Conservation (phyloP, 495 filamentous ascomycete genomes). For the Pseudomonodictys pantanalensis region DNA sequence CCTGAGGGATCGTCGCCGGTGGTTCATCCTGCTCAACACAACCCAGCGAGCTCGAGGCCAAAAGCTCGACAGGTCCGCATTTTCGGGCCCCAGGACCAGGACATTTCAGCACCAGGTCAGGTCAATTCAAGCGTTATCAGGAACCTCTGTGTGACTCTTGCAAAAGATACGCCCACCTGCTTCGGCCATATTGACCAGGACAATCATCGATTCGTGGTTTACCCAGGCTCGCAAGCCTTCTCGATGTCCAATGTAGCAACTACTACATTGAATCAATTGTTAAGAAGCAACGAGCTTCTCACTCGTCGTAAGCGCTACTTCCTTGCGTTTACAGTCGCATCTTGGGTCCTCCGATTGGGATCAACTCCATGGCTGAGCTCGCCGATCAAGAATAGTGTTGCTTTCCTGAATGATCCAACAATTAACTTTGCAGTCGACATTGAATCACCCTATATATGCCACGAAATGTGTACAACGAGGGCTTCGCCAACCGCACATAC, state of each 20-base stretch:
- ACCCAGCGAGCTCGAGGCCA: too few relatives aligned
- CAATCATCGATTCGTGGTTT: constrained; percentile 27
- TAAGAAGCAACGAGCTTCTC: constrained; percentile 19
- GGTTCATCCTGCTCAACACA: too few relatives aligned
- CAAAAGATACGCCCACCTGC: constrained; percentile 13
- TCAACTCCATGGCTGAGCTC: constrained; percentile 30
- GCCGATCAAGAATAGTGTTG: constrained; percentile 22
- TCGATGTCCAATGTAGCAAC: constrained; percentile 1
- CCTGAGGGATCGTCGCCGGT: background rate
- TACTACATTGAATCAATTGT: constrained; percentile 29
- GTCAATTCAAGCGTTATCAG: constrained; percentile 4
- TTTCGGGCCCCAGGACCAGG: background rate
- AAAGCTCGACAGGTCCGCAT: too few relatives aligned
- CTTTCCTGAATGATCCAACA: constrained; percentile 27
- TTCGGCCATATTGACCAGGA: constrained; percentile 28
- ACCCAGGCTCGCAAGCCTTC: constrained; percentile 13
- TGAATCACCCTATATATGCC: constrained; percentile 36
- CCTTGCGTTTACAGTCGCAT: constrained; percentile 32
- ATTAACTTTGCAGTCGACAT: constrained; percentile 3
- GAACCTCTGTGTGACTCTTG: constrained; percentile 27
- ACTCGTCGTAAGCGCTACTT: constrained; percentile 36
- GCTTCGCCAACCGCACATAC: background rate
- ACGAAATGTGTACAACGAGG: constrained; percentile 16
- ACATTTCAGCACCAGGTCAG: background rate
- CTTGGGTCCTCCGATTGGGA: constrained; percentile 30